Base-by-base conservation (phyloP, 306 rosid species). In the Psophocarpus tetragonolobus region DNA sequence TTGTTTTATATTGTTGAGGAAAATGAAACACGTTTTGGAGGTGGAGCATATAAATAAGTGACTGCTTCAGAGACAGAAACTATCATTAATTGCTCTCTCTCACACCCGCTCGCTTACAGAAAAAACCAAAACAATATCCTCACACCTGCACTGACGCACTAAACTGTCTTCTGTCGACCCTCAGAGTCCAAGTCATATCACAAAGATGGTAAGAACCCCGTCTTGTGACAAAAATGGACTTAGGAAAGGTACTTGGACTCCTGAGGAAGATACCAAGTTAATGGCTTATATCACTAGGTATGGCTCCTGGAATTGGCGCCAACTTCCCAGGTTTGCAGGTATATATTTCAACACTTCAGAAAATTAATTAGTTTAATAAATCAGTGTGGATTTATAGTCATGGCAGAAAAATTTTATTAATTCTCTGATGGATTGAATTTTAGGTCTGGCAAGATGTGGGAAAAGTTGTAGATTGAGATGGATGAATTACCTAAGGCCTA, bases 231-330 rank as follows among this genome's bases (percentile, higher is more conserved):
- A 85, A 15, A 88, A 63, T 87, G 97, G 93, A 78, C n/a, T 87
- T 65, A 93, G 82, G 83, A 93, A 91, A 71, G 98, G 98, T 0
- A 87, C 88, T 8, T 93, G 98, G 98, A 90, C 92, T 12, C 85
- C 89, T 0, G 98, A 93, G 42, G 98, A 93, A 84, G 98, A 93
- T 69, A 80, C 68, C 14, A 88, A 82, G 86, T 81, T 94, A 56
- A 81, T 73, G 67, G 97, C 96, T 51, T 94, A 91, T 87, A 87
- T 94, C 1, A 86, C 91, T n/a, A 84, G 88, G 38, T 91, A 94
- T 68, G 98, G 98, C 35, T 75, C 78, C 65, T 91, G 96, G 96
- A 94, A 94, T 80, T 94, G 98, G 98, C 98, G 98, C n/a, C 97
- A 91, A 70, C 90, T 91, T 4, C 98, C 98, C 66, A 88, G 53